Base-by-base conservation (phyloP, 805 yeast species). In the Candida peoriensis region DNA sequence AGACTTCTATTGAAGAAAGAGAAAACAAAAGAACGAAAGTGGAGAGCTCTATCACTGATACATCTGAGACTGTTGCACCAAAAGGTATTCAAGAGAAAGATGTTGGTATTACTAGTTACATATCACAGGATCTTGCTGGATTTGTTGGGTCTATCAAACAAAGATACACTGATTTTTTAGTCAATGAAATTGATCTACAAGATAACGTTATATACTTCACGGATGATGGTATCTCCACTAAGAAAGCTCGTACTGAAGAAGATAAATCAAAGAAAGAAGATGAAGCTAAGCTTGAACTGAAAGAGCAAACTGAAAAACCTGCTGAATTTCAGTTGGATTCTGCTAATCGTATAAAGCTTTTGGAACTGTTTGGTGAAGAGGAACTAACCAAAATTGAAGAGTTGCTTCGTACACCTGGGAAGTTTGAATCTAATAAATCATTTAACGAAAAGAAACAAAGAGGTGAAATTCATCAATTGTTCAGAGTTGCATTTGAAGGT, bases 151-250 rank as follows among this genome's bases (percentile, higher is more conserved):
- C 72, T 11, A 66, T 93, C 48, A 93, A 93, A 58, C 95, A 85
- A 53, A 68, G 96, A 42, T 89, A 88, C 60, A 81, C 95, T 10
- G 99, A 93, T 56, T 93, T 93, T 56, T 70, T 86, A 54, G 99
- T 93, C 29, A 86, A 88, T 58, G 99, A 93, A 58, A 81, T 93
- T 37, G 81, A 70, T 41, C 47, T 61, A 20, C 61, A 74, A 16
- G 94, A 85, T 1, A 60, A 73, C 2, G 95, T 88, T 2, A 72
- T 89, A 10, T 89, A 80, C 55, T 66, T 93, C 42, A 55, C 62
- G 8, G 96, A 89, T 50, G 74, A 76, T 35, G 96, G 97, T 5
- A 63, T 81, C 28, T 66, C 68, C 31, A 57, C 66, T 35, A 69
- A 61, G 60, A 70, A 68, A 57, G 76, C 65, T 48, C 64, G 68